These are phyloP conservation scores for Pseudonectria foliicola DNA, from an alignment of 2,329 filamentous ascomycete species.

Conservation along the genomic window DNA sequence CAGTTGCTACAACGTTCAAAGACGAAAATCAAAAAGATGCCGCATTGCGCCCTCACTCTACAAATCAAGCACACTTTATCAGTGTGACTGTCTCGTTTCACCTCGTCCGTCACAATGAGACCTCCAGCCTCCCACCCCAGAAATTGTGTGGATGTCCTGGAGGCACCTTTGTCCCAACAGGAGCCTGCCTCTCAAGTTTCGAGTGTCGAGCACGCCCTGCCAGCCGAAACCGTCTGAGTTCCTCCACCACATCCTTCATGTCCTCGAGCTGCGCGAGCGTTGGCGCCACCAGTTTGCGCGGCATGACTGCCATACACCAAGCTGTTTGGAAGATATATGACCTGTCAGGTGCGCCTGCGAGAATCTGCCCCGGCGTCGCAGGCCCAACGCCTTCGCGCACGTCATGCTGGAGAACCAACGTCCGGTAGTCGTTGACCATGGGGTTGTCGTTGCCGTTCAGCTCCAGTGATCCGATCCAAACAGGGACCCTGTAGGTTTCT, in stretches of 20 bases:
- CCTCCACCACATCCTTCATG: conserved; percentile 39
- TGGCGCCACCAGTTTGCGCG: conserved; percentile 23
- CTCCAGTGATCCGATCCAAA: conserved; percentile 42
- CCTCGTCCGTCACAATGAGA: conserved; percentile 18
- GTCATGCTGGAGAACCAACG: conserved; percentile 30
- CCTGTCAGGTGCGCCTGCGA: conserved; percentile 40
- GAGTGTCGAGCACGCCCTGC: conserved; percentile 24
- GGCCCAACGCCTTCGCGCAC: conserved; percentile 36
- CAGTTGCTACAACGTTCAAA: too few species aligned
- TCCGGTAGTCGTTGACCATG: conserved; percentile 42
- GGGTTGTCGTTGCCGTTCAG: conserved; percentile 25
- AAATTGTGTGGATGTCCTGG: conserved; percentile 26
- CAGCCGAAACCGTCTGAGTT: conserved; percentile 33
- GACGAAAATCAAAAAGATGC: too few species aligned
- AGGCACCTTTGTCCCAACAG: conserved; percentile 3
- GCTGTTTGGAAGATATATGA: conserved; percentile 43
- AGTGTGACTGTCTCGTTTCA: too few species aligned
- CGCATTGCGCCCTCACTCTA: too few species aligned
- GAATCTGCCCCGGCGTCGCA: conserved; percentile 41
- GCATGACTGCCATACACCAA: conserved; percentile 44
- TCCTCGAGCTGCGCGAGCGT: conserved; percentile 21
- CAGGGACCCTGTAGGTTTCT: conserved; percentile 15
- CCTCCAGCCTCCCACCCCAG: conserved; percentile 34
- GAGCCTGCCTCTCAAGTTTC: conserved; percentile 10
- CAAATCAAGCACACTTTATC: too few species aligned